Percentiles rank a stretch among this genome's conserved stretches.
Evolutionary conservation across 2,329 filamentous ascomycete genomes (phyloP).

Genomic region (Claviceps sorghi): DNA sequence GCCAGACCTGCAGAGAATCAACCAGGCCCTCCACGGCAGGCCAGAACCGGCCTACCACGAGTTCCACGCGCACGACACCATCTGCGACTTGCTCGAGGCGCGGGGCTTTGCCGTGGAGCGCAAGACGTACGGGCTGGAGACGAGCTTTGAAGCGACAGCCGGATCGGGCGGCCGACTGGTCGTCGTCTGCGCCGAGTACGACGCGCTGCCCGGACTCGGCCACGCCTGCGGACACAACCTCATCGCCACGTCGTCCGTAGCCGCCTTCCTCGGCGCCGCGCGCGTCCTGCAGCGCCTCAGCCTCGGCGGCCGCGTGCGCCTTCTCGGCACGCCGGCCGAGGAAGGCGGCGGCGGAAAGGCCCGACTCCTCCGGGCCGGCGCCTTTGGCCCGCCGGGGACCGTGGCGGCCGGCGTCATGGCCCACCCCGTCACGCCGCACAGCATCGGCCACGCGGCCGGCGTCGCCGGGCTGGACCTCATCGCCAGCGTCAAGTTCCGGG

Average conservation of each 20-base stretch:
- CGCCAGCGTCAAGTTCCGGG: slow-evolving; percentile 6
- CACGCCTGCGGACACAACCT: slow-evolving; percentile 32
- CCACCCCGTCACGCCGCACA: slow-evolving; percentile 9
- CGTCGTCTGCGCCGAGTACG: slow-evolving; percentile 26
- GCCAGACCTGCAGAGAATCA: neutral
- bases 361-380: slow-evolving; percentile 10
- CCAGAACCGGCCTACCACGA: slow-evolving; percentile 18
- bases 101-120: slow-evolving; percentile 15
- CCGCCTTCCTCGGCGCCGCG: slow-evolving; percentile 23
- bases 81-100: slow-evolving; percentile 9
- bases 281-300: slow-evolving; percentile 17
- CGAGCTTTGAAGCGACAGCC: slow-evolving; percentile 17
- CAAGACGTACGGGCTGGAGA: slow-evolving; percentile 19
- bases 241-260: slow-evolving; percentile 25
- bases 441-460: neutral
- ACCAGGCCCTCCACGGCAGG: slow-evolving; percentile 9
- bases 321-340: slow-evolving; percentile 28
- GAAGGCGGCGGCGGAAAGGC: slow-evolving; percentile 28
- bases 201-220: slow-evolving; percentile 30
- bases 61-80: slow-evolving; percentile 14
- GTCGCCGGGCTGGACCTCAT: slow-evolving; percentile 2
- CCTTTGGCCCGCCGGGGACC: slow-evolving; percentile 8
- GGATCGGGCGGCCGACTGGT: slow-evolving; percentile 18
- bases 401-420: slow-evolving; percentile 16
- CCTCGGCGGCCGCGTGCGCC: slow-evolving; percentile 18